Evolutionary conservation across 1,139 yeast species (phyloP).

Genomic region (Geotrichum australiense): DNA sequence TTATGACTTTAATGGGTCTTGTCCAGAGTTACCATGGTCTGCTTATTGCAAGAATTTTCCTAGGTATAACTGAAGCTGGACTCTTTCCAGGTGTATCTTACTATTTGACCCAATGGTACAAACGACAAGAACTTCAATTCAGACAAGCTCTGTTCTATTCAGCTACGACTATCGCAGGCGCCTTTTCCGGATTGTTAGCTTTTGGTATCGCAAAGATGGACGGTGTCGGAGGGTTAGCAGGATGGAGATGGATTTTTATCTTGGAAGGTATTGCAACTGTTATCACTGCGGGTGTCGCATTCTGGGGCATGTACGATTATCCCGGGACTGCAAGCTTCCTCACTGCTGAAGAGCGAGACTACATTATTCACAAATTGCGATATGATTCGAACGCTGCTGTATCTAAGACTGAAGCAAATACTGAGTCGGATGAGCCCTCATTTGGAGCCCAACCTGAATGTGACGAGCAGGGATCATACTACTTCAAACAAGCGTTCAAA

Average conservation of each 20-base stretch:
- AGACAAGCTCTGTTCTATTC: constrained; percentile 55
- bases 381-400: constrained; percentile 23
- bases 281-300: constrained; percentile 30
- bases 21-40: constrained; percentile 40
- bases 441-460: constrained; percentile 7
- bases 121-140: constrained; percentile 35
- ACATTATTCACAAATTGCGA: constrained; percentile 42
- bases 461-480: constrained; percentile 19
- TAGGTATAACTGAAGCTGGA: constrained; percentile 24
- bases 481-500: constrained; percentile 28
- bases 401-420: constrained; percentile 4
- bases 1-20: constrained; percentile 46
- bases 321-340: constrained; percentile 45
- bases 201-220: constrained; percentile 37
- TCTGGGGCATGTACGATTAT: constrained; percentile 45
- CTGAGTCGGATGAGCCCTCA: background rate
- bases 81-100: constrained; percentile 32
- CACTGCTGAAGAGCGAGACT: constrained; percentile 41
- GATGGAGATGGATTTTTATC: constrained; percentile 16
- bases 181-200: constrained; percentile 22
- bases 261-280: constrained; percentile 13
- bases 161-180: constrained; percentile 31
- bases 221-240: constrained; percentile 12
- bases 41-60: constrained; percentile 37
- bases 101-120: constrained; percentile 31